Base-by-base conservation (phyloP, 768 basidiomycete genomes). In the Hypsizygus marmoreus region DNA sequence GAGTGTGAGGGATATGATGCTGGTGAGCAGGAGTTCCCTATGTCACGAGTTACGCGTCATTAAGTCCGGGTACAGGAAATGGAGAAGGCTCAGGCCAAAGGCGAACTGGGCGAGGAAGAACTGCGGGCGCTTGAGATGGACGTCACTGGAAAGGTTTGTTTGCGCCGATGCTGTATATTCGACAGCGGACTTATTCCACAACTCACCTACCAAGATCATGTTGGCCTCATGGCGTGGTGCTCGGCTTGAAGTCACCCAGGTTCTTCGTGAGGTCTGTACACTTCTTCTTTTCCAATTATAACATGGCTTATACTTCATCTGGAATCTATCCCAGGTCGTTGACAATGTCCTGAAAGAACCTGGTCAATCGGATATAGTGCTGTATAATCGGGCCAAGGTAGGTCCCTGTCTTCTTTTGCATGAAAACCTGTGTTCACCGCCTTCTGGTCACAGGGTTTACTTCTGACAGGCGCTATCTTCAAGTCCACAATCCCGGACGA, bases 141-240 rank as follows among this genome's bases (percentile, higher is more conserved):
- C 59, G 79, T 98, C 50, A 95, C 91, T 1, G 93, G 93, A 37
- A 95, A 92, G 74, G 85, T 89, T 49, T 11, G 65, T 53, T n/a
- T n/a, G n/a, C n/a, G n/a, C n/a, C n/a, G 26, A 31, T 43, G 28
- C 26, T 41, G 12, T 40, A 14, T 24, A 39, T n/a, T 22, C 30
- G 24, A 30, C 19, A 13, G 10, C 24, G 31, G 4, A 14, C 2
- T 25, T 16, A 2, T 22, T 28, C n/a, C 20, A 38, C 20, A 14
- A 37, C 29, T 41, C 37, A 17, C 33, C 41, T 11, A 24, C 20
- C 7, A 50, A 90, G 85, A 93, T 97, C 61, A 80, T 98, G 70
- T 82, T 98, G 22, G 95, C 95, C 5, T 95, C 95, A 19, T 99
- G 97, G 97, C 84, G 94, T 47, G 97, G 95, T 11, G 95, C 95